Evolutionary conservation across 306 rosid species (phyloP).

Genomic region (Prinsepia uniflora): DNA sequence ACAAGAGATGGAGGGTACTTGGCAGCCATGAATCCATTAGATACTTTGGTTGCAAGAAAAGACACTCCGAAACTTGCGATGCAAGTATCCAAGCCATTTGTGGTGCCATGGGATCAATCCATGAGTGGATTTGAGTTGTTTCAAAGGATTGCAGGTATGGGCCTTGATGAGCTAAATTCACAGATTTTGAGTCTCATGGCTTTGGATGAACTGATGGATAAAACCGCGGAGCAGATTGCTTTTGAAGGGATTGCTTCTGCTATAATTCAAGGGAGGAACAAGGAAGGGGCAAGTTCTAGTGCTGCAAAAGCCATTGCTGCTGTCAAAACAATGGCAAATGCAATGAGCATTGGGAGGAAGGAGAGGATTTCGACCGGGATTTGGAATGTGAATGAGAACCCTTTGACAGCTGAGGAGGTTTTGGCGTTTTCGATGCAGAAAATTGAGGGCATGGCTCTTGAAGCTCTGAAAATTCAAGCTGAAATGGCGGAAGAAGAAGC

Average conservation of each 20-base stretch:
- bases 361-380: constrained; percentile 77
- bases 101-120: constrained; percentile 44
- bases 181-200: constrained; percentile 54
- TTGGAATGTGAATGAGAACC: constrained; percentile 69
- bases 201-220: constrained; percentile 74
- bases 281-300: constrained; percentile 85
- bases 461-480: constrained; percentile 79
- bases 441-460: constrained; percentile 68
- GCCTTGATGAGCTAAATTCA: constrained; percentile 62
- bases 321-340: constrained; percentile 55
- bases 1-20: constrained; percentile 83
- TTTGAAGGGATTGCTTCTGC: constrained; percentile 93
- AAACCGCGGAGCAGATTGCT: constrained; percentile 93
- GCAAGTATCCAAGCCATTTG: constrained; percentile 77
- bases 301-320: constrained; percentile 71
- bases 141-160: constrained; percentile 65
- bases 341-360: constrained; percentile 64
- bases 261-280: constrained; percentile 83
- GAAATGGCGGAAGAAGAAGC: constrained; percentile 85
- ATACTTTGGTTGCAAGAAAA: constrained; percentile 43
- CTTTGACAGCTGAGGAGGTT: constrained; percentile 55
- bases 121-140: constrained; percentile 69
- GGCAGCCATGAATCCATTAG: constrained; percentile 79
- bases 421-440: constrained; percentile 70
- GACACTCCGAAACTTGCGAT: constrained; percentile 80